Evolutionary conservation across 352 stramenopile species (phyloP), one percentile per base, ranked within the genome.

Genomic region (Phytopythium vexans): DNA sequence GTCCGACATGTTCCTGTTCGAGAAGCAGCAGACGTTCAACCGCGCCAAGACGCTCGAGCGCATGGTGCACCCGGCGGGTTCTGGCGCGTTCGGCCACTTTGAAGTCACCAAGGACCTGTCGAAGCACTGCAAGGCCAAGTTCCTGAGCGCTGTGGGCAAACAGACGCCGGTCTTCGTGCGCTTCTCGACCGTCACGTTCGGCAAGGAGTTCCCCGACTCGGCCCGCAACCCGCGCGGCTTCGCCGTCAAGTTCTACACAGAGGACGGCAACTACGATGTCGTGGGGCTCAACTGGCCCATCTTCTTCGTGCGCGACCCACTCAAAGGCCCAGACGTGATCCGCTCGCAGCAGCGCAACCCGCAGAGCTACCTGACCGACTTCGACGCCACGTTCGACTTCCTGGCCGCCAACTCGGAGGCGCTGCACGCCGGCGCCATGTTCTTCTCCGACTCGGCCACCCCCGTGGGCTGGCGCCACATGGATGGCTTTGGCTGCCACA

Each of bases 31-130:
- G 52, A 70, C 65, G 14, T 74, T 75, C 49, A 69, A 75, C 51
- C 66, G 66, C 33, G 62, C 59, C 27, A 68, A 69, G 55, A 75
- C 50, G 33, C 66, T 69, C 0, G 68, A 77, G 21, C 68, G 68
- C 8, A 59, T 73, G 6, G 68, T 77, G 15, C 68, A 73, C 42
- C 56, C 68, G 8, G 63, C 62, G 52, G 68, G 80, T 7, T 68
- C 89, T 50, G 89, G 91, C 33, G 91, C 88, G 0, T 96, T 97
- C 43, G 91, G 91, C 6, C 92, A 95, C 74, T 97, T 97, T 57
- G 85, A 97, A 60, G 82, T 96, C 49, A 95, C 88, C 12, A 61
- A 82, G 52, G 72, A 75, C 35, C 74, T 88, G 41, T 77, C 69
- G n/a, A 58, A 81, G 39, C 66, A 74, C 50, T 91, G 69, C 58